Evolutionary conservation across 768 basidiomycete species (phyloP), one percentile per base, ranked within the genome.

Genomic region (Suillus brevipes): DNA sequence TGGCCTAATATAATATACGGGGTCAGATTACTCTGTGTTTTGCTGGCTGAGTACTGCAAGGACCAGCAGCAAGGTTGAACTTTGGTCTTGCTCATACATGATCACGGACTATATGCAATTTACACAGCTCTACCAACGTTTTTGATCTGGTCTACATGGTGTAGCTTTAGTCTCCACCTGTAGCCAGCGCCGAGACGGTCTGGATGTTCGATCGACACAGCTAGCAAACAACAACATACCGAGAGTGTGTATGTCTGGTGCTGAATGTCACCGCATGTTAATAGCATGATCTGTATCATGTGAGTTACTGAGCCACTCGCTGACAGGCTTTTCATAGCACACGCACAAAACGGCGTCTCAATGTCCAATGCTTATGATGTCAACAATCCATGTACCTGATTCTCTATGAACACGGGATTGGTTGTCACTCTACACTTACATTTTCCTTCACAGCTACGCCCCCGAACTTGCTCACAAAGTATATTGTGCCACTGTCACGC

Each of bases 51-150:
- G 53, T 37, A n/a, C 18, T 38, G 57, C 23, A 14, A 36, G 34
- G 34, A 36, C 34, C 34, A 36, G 34, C 34, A 36, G 1, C 34
- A 36, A 58, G 23, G 37, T 25, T 6, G 10, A 18, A 18, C 18
- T 28, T 59, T 42, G 12, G 28, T 42, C 25, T 42, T 14, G 58
- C 40, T 59, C 40, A 43, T 42, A 28, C 58, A 31, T 31, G 58
- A 43, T 31, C 58, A 59, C 28, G 25, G 40, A 38, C 38, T 18
- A 12, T 28, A 58, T 16, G 16, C 37, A 16, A 40, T 59, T 59
- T 12, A 59, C 40, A 43, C 57, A 40, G 57, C 38, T 55, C 53
- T 28, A 40, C 16, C 57, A 58, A 40, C 57, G 57, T 58, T 58
- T 38, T 38, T 58, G 38, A 40, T 40, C 25, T 6, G 3, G 57